Base-by-base conservation (phyloP, 805 yeast genomes). In the Myxozyma udenii region DNA sequence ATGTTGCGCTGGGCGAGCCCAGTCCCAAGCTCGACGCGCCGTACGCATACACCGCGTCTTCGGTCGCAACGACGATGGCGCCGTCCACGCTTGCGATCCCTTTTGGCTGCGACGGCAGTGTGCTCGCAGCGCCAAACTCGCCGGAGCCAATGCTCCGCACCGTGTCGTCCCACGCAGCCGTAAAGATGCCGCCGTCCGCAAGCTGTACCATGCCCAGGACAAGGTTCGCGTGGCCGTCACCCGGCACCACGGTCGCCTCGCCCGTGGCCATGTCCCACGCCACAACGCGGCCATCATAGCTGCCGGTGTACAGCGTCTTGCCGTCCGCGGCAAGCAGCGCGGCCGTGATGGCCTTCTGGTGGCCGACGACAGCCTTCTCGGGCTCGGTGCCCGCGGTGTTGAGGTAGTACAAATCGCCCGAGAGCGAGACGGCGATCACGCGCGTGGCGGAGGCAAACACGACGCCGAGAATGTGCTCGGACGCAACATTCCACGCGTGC, bases 161-260 rank as follows among this genome's bases (percentile, higher is more conserved):
- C 12, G 79, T 79, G 64, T 87, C 95, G 68, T 91, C 98, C 98
- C 98, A 93, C 2, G 90, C 95, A 19, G 80, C 73, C n/a, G 88
- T 74, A 46, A 74, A 68, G 18, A 80, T 62, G 0, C 67, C 62
- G 0, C 65, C 67, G 11, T 64, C 62, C 3, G 57, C 59, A 23
- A 60, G 48, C 16, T 67, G 55, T 16, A 78, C 76, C 21, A 80
- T 63, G 2, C 83, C 81, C 30, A 79, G 80, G 41, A 91, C 77
- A 56, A 84, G 77, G 59, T 89, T 88, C 0, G 77, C 64, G 67
- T 90, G 97, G 1, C 71, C 69, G 1, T 68, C 65, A 12, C 76
- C 76, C 12, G 64, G 61, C 9, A 75, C 61, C 9, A 71, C 61
- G 0, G 49, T 43, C 9, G 77, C 76, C 5, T 71, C 66, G 16